Conservation (phyloP, 345 rosid species). For the Turritis glabra region DNA sequence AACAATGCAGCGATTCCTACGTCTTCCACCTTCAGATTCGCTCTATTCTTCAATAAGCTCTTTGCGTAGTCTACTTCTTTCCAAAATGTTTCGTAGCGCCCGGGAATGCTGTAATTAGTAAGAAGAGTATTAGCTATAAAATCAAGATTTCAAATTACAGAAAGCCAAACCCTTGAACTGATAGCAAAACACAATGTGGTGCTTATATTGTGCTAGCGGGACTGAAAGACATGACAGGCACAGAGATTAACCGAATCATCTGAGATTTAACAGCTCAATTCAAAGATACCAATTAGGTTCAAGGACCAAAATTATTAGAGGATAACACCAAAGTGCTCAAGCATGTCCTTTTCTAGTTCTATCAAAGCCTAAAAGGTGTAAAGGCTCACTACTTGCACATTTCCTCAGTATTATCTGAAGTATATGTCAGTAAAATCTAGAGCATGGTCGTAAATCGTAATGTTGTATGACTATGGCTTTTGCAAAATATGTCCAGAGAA, state of each 20-base stretch:
- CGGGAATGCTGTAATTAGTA: slow-evolving; percentile 48
- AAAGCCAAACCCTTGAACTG: not conserved
- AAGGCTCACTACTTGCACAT: not conserved
- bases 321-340: not conserved
- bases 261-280: not conserved
- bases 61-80: slow-evolving; percentile 58
- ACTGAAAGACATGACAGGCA: not conserved
- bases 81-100: slow-evolving; percentile 48
- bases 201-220: not conserved
- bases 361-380: not conserved
- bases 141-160: not conserved
- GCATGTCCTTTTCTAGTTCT: not conserved
- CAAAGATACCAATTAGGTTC: no score
- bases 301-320: not conserved
- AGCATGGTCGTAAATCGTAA: not conserved
- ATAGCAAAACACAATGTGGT: not conserved
- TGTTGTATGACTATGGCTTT: no score
- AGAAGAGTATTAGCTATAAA: slow-evolving; percentile 19
- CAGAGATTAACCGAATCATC: not conserved
- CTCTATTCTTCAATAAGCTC: slow-evolving; percentile 50
- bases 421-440: not conserved
- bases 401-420: not conserved
- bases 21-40: slow-evolving; percentile 60
- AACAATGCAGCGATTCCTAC: slow-evolving; percentile 58
- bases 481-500: not conserved